Evolutionary conservation across 2,329 filamentous ascomycete genomes (phyloP).

Genomic region (Pleomassaria siparia): DNA sequence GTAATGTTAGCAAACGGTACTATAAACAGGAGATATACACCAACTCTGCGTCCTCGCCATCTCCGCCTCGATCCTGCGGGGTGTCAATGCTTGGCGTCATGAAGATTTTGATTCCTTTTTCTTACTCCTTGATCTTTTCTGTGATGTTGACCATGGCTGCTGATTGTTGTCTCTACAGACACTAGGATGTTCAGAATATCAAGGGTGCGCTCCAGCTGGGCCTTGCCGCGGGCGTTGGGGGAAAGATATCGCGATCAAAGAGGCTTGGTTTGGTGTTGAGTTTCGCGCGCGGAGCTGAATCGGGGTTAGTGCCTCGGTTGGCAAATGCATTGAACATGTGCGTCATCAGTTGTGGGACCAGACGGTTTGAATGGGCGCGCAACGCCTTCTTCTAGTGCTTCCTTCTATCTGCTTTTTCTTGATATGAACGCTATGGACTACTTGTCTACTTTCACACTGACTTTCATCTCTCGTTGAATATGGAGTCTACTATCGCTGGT

Average conservation of each 20-base stretch:
- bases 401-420: constrained; percentile 5
- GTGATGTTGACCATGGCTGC: constrained; percentile 95
- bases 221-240: constrained; percentile 6
- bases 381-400: constrained; percentile 19
- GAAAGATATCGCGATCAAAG: constrained; percentile 29
- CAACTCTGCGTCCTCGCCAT: constrained; percentile 98
- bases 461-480: constrained; percentile 4
- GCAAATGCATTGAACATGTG: constrained; percentile 26
- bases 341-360: constrained; percentile 25
- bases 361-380: constrained; percentile 3
- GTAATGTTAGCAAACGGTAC: constrained; percentile 35
- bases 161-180: neutral
- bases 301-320: constrained; percentile 12
- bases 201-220: neutral
- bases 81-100: constrained; percentile 33
- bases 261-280: constrained; percentile 38
- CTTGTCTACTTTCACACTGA: neutral
- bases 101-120: constrained; percentile 23
- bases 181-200: neutral
- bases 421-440: neutral
- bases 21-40: constrained; percentile 6
- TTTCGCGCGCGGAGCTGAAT: constrained; percentile 12
- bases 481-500: constrained; percentile 6
- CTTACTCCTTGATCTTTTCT: constrained; percentile 99
- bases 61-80: constrained; percentile 92